phyloP scores from a whole-genome alignment of 2,329 filamentous ascomycete species.

The Pseudogymnoascus sp. region DNA sequence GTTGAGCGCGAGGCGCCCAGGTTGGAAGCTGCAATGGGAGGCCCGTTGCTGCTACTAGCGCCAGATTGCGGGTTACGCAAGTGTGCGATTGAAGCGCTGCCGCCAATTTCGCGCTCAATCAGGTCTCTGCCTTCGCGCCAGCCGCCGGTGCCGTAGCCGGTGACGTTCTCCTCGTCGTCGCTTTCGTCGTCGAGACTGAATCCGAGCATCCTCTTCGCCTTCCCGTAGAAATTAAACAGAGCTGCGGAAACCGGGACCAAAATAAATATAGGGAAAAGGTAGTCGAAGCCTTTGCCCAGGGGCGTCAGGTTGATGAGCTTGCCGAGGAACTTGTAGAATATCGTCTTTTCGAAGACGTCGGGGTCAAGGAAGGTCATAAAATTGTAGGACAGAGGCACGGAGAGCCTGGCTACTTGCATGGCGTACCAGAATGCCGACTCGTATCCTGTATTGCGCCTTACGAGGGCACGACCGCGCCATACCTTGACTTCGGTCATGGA shows the following conservation, averaged over 20 bases:
- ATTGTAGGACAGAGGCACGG: constrained; percentile 89
- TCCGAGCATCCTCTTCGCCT: constrained; percentile 63
- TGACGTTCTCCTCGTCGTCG: constrained; percentile 46
- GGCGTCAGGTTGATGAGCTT: constrained; percentile 74
- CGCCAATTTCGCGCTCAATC: constrained; percentile 76
- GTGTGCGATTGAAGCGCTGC: constrained; percentile 47
- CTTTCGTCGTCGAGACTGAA: constrained; percentile 74
- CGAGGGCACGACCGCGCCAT: constrained; percentile 91
- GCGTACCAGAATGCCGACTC: constrained; percentile 96
- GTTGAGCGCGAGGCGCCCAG: constrained; percentile 22
- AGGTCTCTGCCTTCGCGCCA: constrained; percentile 90
- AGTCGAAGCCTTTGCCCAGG: constrained; percentile 75
- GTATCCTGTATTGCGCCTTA: constrained; percentile 81
- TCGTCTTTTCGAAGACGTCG: constrained; percentile 64
- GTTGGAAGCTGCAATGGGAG: constrained; percentile 25
- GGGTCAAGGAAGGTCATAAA: constrained; percentile 83
- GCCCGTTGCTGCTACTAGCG: constrained; percentile 20
- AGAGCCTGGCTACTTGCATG: constrained; percentile 83
- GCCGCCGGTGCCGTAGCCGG: constrained; percentile 65
- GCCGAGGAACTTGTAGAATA: constrained; percentile 83
- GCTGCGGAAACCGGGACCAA: constrained; percentile 79
- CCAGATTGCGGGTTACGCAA: constrained; percentile 24
- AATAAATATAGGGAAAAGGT: constrained; percentile 81
- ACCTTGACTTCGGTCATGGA: constrained; percentile 90
- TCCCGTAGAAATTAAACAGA: constrained; percentile 82